A percentile compares a stretch with the other conserved stretches of the same genome.
These are phyloP conservation scores for Pseudogymnoascus sp. DNA, from an alignment of 2,329 filamentous ascomycete genomes.

Conservation along the genomic window DNA sequence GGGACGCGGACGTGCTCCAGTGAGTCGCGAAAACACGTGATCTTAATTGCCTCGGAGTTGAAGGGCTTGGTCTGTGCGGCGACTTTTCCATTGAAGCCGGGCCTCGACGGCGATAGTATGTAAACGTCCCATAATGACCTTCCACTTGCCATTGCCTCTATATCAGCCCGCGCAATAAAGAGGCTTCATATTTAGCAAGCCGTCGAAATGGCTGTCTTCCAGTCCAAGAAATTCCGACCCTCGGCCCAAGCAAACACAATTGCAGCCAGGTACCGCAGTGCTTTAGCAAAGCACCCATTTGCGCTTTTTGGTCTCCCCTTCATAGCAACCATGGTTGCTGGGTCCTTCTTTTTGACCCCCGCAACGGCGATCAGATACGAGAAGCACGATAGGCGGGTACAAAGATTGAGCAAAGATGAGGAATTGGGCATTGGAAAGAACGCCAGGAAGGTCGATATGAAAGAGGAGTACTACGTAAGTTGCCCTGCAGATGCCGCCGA, in stretches of 20 bases:
- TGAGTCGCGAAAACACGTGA: conserved; percentile 7
- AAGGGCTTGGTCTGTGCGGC: not conserved
- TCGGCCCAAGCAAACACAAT: conserved; percentile 60
- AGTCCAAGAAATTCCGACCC: conserved; percentile 62
- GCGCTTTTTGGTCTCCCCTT: conserved; percentile 91
- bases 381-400: conserved; percentile 81
- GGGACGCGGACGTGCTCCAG: not conserved
- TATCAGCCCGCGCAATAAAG: not conserved
- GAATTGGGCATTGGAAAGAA: conserved; percentile 71
- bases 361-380: conserved; percentile 93
- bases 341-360: conserved; percentile 89
- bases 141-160: not conserved
- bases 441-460: conserved; percentile 66
- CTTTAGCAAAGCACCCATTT: conserved; percentile 76
- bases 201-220: conserved; percentile 53
- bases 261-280: conserved; percentile 67
- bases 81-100: not conserved
- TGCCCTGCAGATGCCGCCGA: not conserved
- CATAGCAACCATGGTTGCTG: conserved; percentile 78
- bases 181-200: not conserved
- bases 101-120: not conserved
- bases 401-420: conserved; percentile 78
- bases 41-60: not conserved
- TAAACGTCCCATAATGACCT: not conserved
- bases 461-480: conserved; percentile 81